phyloP scores from a whole-genome alignment of 2,329 filamentous ascomycete species.

The Helminthosporium solani region DNA sequence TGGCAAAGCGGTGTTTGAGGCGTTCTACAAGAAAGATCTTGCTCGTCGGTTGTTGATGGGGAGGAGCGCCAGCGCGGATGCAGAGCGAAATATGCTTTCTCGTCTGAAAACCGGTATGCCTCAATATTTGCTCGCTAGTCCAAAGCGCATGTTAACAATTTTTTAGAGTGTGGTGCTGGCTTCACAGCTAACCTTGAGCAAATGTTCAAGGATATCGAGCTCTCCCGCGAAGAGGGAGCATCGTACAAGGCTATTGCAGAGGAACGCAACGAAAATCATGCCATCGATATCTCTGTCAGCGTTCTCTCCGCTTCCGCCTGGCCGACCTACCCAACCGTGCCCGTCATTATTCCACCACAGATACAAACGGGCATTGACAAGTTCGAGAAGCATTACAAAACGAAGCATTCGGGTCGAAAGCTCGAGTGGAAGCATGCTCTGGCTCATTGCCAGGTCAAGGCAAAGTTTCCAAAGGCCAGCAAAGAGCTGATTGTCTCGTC shows the following conservation, averaged over 20 bases:
- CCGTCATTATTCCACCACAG: constrained; percentile 71
- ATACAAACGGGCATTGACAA: constrained; percentile 74
- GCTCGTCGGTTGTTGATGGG: constrained; percentile 87
- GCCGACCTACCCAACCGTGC: constrained; percentile 83
- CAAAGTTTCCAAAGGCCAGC: constrained; percentile 72
- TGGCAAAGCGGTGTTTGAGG: constrained; percentile 96
- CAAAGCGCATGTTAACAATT: constrained; percentile 9
- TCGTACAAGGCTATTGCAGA: constrained; percentile 73
- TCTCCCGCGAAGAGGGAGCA: constrained; percentile 89
- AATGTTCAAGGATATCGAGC: constrained; percentile 98
- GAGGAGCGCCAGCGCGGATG: constrained; percentile 89
- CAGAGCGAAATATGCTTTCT: constrained; percentile 91
- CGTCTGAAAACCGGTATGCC: constrained; percentile 74
- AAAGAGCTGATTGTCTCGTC: constrained; percentile 91
- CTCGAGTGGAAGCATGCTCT: constrained; percentile 91
- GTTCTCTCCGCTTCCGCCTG: constrained; percentile 90
- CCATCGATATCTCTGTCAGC: constrained; percentile 77
- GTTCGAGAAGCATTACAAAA: constrained; percentile 84
- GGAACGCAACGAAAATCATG: constrained; percentile 57
- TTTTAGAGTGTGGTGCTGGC: constrained; percentile 77
- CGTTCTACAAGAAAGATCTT: constrained; percentile 98
- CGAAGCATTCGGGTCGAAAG: constrained; percentile 83
- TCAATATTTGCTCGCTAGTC: neutral
- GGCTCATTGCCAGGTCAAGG: constrained; percentile 85
- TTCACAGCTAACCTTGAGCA: constrained; percentile 98